A percentile compares a stretch with the other conserved stretches of the same genome.
Conservation (phyloP, 345 rosid genomes). For the Sonneratia caseolaris region DNA sequence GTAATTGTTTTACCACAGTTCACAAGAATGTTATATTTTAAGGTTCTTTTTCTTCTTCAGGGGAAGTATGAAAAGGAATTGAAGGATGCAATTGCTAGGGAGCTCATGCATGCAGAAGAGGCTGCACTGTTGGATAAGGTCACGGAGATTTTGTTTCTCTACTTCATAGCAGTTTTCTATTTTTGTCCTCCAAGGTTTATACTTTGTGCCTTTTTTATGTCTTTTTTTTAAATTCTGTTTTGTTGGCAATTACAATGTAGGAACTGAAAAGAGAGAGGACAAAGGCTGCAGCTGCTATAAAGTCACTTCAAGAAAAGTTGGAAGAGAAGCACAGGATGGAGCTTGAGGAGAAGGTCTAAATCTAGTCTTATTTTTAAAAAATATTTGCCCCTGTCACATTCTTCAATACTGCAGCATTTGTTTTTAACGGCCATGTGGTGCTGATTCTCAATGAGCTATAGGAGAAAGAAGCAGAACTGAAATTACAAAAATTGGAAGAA, state of each 20-base stretch:
- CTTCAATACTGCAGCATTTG: background rate
- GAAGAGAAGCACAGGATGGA: conserved; percentile 70
- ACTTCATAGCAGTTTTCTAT: conserved; percentile 6
- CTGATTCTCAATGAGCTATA: conserved; percentile 20
- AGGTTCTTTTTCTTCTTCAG: conserved; percentile 23
- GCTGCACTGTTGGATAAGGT: conserved; percentile 97
- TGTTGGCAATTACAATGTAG: conserved; percentile 23
- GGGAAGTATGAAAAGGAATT: conserved; percentile 83
- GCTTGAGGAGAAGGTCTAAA: conserved; percentile 68
- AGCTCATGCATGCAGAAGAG: conserved; percentile 90
- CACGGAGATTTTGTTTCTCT: conserved; percentile 2
- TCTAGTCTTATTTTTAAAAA: background rate
- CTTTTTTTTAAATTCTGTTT: no score
- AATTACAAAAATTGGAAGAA: conserved; percentile 50
- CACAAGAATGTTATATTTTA: background rate
- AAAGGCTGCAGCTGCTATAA: conserved; percentile 78
- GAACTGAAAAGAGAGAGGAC: conserved; percentile 86
- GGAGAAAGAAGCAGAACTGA: conserved; percentile 65
- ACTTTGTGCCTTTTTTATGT: background rate
- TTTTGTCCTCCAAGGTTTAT: background rate
- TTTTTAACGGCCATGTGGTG: background rate
- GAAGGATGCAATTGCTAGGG: conserved; percentile 84
- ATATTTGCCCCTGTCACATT: background rate
- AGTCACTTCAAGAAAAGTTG: conserved; percentile 71
- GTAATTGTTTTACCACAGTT: background rate